A percentile compares a stretch with the other conserved stretches of the same genome.
Evolutionary conservation across 345 rosid genomes (phyloP).

Genomic region (Limnanthes douglasii): DNA sequence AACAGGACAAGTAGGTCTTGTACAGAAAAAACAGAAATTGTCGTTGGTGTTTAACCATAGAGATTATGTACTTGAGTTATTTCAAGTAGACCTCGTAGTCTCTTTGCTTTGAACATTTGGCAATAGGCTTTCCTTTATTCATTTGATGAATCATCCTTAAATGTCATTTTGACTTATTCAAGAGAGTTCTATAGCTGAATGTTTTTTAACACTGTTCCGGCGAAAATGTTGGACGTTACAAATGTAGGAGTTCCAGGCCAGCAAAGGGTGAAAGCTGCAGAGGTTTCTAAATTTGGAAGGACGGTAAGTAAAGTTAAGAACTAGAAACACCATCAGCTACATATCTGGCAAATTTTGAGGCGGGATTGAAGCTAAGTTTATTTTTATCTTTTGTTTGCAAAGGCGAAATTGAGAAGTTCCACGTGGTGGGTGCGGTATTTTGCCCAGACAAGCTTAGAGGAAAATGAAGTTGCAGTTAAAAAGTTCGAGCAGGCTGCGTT

Average conservation of each 20-base stretch:
- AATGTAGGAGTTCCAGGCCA: conserved; percentile 24
- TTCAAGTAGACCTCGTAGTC: neutral
- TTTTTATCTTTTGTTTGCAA: neutral
- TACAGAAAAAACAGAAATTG: no score
- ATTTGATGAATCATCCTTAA: neutral
- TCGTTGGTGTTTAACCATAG: neutral
- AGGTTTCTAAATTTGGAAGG: conserved; percentile 31
- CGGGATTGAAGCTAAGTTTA: neutral
- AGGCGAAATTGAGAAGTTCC: conserved; percentile 36
- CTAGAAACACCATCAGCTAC: neutral
- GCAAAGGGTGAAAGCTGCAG: conserved; percentile 21
- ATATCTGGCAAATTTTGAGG: neutral
- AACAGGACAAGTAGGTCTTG: no score
- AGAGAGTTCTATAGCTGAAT: neutral
- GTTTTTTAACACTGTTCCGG: neutral
- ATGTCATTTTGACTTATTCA: neutral
- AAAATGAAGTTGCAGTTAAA: conserved; percentile 22
- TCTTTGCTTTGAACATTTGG: neutral
- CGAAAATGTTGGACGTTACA: neutral
- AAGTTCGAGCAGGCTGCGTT: conserved; percentile 28
- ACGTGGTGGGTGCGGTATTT: conserved; percentile 30
- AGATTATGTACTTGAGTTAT: neutral
- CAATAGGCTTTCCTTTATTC: neutral
- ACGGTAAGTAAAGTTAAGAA: conserved; percentile 14
- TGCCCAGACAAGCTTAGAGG: conserved; percentile 21